A percentile compares a stretch with the other conserved stretches of the same genome.
Conservation (phyloP, 805 yeast species). For the Ogataea kodamae region DNA sequence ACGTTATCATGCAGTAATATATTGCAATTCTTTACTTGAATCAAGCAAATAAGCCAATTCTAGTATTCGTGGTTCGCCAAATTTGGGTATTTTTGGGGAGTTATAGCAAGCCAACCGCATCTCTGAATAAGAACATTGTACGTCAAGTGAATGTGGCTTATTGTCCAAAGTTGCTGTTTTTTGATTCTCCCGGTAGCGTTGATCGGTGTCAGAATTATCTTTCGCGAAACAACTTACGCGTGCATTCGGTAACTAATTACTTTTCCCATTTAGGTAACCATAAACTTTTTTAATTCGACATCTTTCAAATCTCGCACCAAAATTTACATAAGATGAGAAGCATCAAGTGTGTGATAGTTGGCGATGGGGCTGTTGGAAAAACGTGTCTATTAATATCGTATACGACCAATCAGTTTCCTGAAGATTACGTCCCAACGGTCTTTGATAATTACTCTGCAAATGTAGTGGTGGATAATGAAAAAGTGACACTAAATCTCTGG, state of each 20-base stretch:
- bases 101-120: no score
- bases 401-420: conserved; percentile 90
- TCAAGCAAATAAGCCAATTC: no score
- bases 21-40: conserved; percentile 1
- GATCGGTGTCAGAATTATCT: no score
- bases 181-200: no score
- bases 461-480: conserved; percentile 77
- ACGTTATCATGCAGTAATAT: no score
- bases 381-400: conserved; percentile 84
- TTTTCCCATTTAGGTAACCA: conserved; percentile 11
- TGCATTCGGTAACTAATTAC: background rate
- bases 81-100: no score
- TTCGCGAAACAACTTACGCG: no score
- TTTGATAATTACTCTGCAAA: conserved; percentile 89
- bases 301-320: conserved; percentile 1
- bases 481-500: conserved; percentile 85
- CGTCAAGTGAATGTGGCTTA: no score
- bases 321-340: conserved; percentile 16
- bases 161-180: no score
- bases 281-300: conserved; percentile 4
- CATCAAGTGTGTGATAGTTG: conserved; percentile 89
- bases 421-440: conserved; percentile 91
- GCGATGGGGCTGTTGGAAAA: conserved; percentile 96
- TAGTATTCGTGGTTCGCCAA: no score
- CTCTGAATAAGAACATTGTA: no score